Evolutionary conservation across 371 early-diverging fungal species (phyloP).

Genomic region (Mucor sp.): DNA sequence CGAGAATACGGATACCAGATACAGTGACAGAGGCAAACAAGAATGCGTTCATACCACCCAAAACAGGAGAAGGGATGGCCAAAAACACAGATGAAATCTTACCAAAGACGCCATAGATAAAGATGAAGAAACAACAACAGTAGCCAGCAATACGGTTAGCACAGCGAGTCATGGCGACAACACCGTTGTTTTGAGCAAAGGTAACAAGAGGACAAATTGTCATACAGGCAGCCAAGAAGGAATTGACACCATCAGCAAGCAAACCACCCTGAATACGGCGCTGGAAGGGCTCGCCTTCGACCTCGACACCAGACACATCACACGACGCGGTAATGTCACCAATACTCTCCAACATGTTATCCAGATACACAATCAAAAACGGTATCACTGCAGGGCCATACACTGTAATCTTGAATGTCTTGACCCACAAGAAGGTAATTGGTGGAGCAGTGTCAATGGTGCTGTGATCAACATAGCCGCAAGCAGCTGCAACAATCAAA

Average conservation of each 20-base stretch:
- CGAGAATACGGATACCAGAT: constrained; percentile 66
- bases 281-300: constrained; percentile 64
- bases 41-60: constrained; percentile 67
- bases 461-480: constrained; percentile 56
- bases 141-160: constrained; percentile 67
- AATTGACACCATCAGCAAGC: constrained; percentile 63
- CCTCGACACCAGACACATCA: constrained; percentile 63
- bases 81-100: constrained; percentile 66
- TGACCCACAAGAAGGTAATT: constrained; percentile 61
- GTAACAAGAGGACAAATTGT: constrained; percentile 63
- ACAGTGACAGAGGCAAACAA: constrained; percentile 63
- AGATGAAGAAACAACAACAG: constrained; percentile 58
- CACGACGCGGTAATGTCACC: constrained; percentile 70
- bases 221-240: constrained; percentile 58
- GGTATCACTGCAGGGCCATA: constrained; percentile 73
- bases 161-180: constrained; percentile 62
- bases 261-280: constrained; percentile 65
- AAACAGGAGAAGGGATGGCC: constrained; percentile 55
- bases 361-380: constrained; percentile 56
- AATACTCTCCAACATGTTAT: constrained; percentile 59
- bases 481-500: constrained; percentile 60
- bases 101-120: constrained; percentile 63
- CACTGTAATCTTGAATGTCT: constrained; percentile 57
- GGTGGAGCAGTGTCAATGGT: constrained; percentile 56
- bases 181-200: constrained; percentile 70